Percentiles rank a stretch among this genome's conserved stretches.
phyloP scores from a whole-genome alignment of 441 rosid genomes.

The Populus tomentosa region DNA sequence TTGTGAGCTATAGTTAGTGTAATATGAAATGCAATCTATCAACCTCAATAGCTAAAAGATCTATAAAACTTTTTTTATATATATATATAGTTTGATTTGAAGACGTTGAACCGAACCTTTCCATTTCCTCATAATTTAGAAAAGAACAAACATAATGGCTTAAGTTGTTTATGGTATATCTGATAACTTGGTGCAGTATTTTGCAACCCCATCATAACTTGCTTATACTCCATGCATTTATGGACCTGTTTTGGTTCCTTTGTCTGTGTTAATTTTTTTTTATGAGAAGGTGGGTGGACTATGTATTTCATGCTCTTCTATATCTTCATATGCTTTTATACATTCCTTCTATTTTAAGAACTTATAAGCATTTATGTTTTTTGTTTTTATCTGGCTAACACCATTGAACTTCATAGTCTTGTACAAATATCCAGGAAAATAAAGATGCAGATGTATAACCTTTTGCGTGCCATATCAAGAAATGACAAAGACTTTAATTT shows the following conservation, averaged over 20 bases:
- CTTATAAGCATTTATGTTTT: not conserved
- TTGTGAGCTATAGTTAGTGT: no score
- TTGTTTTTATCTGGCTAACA: constrained; percentile 10
- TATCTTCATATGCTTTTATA: no score
- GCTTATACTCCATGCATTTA: constrained; percentile 90
- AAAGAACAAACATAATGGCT: constrained; percentile 14
- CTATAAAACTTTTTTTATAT: not conserved
- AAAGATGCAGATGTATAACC: constrained; percentile 93
- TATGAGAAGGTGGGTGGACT: constrained; percentile 30
- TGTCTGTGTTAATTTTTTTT: constrained; percentile 82
- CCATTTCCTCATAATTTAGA: constrained; percentile 17
- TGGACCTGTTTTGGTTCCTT: constrained; percentile 98
- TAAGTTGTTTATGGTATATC: constrained; percentile 38
- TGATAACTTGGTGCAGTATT: constrained; percentile 58
- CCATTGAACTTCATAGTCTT: constrained; percentile 15
- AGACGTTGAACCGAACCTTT: not conserved
- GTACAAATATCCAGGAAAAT: constrained; percentile 89
- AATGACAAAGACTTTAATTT: constrained; percentile 93
- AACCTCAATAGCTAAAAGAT: not conserved
- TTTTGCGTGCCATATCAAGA: constrained; percentile 85
- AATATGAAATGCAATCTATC: no score
- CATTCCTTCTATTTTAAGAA: no score
- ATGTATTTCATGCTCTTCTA: no score
- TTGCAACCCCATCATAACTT: constrained; percentile 99
- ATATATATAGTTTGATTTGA: not conserved